phyloP scores from a whole-genome alignment of 2,329 filamentous ascomycete genomes.

The Aspergillus fischeri region DNA sequence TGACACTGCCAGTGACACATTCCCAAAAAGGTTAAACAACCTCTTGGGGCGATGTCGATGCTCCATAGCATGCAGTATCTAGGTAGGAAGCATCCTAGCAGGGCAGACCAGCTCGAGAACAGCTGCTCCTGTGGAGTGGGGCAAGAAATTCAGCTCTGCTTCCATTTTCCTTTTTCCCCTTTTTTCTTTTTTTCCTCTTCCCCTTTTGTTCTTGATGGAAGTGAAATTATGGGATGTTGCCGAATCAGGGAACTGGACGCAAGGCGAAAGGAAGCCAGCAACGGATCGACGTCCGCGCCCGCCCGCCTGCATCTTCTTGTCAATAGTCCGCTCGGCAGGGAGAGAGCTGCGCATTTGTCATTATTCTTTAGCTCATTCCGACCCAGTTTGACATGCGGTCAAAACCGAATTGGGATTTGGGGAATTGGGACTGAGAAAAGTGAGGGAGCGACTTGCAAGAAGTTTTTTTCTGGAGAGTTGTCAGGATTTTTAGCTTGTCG shows the following conservation, averaged over 20 bases:
- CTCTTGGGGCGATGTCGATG: conserved; percentile 1
- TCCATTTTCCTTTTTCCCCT: conserved; percentile 1
- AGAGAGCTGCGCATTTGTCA: conserved; percentile 10
- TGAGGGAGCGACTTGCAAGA: neutral
- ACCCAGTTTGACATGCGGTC: conserved; percentile 23
- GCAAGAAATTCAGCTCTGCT: neutral
- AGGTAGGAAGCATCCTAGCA: neutral
- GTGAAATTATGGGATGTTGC: conserved; percentile 9
- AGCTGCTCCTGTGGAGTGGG: conserved; percentile 1
- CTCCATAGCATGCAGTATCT: neutral
- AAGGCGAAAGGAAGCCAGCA: conserved; percentile 28
- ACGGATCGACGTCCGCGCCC: conserved; percentile 35
- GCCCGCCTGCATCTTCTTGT: conserved; percentile 28
- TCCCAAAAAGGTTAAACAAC: conserved; percentile 15
- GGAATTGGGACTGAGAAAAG: neutral
- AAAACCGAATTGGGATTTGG: conserved; percentile 5
- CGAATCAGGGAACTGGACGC: conserved; percentile 27
- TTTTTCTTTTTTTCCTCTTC: neutral
- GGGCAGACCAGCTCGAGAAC: neutral
- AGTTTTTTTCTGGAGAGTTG: neutral
- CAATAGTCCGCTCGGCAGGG: conserved; percentile 35
- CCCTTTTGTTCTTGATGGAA: neutral
- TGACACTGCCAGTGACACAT: conserved; percentile 26
- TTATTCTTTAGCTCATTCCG: conserved; percentile 19
- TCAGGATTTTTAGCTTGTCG: conserved; percentile 15